Evolutionary conservation across 2,329 filamentous ascomycete genomes (phyloP).

Genomic region (Trichoderma sp.): DNA sequence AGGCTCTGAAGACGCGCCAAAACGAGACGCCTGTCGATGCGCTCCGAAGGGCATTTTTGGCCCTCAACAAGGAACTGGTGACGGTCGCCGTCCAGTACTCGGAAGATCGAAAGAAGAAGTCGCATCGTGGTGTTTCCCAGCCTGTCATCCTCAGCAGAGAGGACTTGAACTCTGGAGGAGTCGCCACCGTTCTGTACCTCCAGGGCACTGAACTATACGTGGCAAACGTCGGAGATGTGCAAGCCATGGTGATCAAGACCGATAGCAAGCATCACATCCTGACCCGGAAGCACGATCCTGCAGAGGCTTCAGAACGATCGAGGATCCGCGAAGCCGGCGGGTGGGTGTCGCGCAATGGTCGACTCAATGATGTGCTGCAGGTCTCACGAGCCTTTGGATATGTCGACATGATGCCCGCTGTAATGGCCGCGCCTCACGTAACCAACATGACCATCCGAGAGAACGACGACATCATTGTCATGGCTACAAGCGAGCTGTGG

Average conservation of each 20-base stretch:
- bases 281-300: conserved; percentile 90
- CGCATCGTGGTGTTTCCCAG: conserved; percentile 71
- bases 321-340: conserved; percentile 93
- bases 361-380: conserved; percentile 86
- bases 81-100: conserved; percentile 78
- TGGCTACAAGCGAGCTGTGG: conserved; percentile 93
- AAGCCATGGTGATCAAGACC: conserved; percentile 91
- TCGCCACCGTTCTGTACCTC: conserved; percentile 89
- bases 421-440: conserved; percentile 88
- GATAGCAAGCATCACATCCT: conserved; percentile 82
- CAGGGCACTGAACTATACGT: conserved; percentile 89
- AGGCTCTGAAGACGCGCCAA: conserved; percentile 65
- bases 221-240: conserved; percentile 92
- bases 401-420: conserved; percentile 85
- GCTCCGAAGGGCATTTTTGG: conserved; percentile 80
- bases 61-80: conserved; percentile 91
- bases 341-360: conserved; percentile 92
- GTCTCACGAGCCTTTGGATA: conserved; percentile 96
- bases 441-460: conserved; percentile 77
- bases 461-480: conserved; percentile 88
- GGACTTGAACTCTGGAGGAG: conserved; percentile 85
- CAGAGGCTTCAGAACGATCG: conserved; percentile 78
- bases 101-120: conserved; percentile 68
- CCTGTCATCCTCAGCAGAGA: conserved; percentile 82
- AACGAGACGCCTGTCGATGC: conserved; percentile 81